Evolutionary conservation across 139 green algal genomes (phyloP).

Genomic region (Chlorella sp.): DNA sequence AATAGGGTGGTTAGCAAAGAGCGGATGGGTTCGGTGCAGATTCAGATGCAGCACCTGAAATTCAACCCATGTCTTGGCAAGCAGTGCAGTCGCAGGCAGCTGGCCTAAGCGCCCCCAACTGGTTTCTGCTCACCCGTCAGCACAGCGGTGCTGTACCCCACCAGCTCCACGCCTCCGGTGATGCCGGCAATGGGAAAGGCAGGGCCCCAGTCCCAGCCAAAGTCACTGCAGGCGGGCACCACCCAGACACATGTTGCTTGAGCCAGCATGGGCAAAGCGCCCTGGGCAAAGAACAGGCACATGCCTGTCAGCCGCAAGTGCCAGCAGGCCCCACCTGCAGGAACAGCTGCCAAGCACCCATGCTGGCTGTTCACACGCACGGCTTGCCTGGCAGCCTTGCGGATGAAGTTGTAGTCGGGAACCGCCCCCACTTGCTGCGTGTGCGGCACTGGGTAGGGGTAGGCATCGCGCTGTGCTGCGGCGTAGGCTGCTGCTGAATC

Average conservation of each 20-base stretch:
- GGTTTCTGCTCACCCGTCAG: constrained; percentile 30
- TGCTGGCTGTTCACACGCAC: constrained; percentile 60
- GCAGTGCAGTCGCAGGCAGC: too few relatives aligned
- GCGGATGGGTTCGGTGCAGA: too few relatives aligned
- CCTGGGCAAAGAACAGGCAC: too few relatives aligned
- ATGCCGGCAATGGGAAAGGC: constrained; percentile 74
- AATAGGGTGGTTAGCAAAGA: too few relatives aligned
- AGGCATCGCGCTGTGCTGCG: background rate
- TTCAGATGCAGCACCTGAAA: too few relatives aligned
- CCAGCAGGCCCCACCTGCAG: too few relatives aligned
- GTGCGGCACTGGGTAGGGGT: constrained; percentile 47
- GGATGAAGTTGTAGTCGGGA: constrained; percentile 77
- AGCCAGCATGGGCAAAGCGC: too few relatives aligned
- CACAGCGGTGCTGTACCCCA: constrained; percentile 13
- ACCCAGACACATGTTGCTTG: too few relatives aligned
- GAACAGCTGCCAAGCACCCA: too few relatives aligned
- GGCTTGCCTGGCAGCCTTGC: constrained; percentile 70
- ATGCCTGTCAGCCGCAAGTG: too few relatives aligned
- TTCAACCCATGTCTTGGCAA: too few relatives aligned
- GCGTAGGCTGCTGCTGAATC: constrained; percentile 27
- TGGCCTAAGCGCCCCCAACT: too few relatives aligned
- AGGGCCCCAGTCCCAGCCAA: constrained; percentile 88
- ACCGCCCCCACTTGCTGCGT: constrained; percentile 26
- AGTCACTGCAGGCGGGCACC: background rate
- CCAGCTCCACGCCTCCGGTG: constrained; percentile 63